These are phyloP conservation scores for Hypomontagnella submonticulosa DNA, from an alignment of 495 filamentous ascomycete species.

Conservation along the genomic window DNA sequence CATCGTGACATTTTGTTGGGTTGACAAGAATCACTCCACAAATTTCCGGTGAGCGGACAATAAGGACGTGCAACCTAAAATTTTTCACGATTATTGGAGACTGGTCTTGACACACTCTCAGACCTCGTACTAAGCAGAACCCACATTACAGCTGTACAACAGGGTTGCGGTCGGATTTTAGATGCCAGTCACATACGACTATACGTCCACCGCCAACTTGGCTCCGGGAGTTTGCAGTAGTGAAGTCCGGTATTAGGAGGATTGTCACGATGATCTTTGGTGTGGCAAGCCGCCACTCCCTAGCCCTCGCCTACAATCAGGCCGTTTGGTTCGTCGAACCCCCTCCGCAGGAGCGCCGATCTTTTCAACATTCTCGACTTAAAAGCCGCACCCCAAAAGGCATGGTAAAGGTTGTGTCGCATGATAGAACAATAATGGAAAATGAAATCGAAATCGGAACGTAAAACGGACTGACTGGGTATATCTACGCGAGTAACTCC, in stretches of 20 bases:
- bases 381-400: constrained; percentile 36
- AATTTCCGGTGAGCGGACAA: constrained; percentile 23
- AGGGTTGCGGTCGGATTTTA: constrained; percentile 24
- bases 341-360: constrained; percentile 35
- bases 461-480: constrained; percentile 32
- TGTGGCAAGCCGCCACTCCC: constrained; percentile 43
- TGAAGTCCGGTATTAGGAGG: constrained; percentile 42
- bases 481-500: constrained; percentile 40
- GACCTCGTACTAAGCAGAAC: constrained; percentile 26
- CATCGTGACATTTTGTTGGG: constrained; percentile 45
- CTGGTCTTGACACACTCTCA: constrained; percentile 2
- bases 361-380: constrained; percentile 15
- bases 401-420: constrained; percentile 18
- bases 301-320: constrained; percentile 13
- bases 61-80: constrained; percentile 1
- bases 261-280: constrained; percentile 42
- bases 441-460: constrained; percentile 15
- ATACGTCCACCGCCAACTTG: constrained; percentile 37
- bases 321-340: constrained; percentile 39
- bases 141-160: constrained; percentile 43
- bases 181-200: constrained; percentile 19
- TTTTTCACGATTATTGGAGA: constrained; percentile 23
- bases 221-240: constrained; percentile 32
- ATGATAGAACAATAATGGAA: constrained; percentile 22
- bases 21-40: constrained; percentile 33